Evolutionary conservation across 192 early-diverging fungal species (phyloP).

Genomic region (Backusella tuberculispora): DNA sequence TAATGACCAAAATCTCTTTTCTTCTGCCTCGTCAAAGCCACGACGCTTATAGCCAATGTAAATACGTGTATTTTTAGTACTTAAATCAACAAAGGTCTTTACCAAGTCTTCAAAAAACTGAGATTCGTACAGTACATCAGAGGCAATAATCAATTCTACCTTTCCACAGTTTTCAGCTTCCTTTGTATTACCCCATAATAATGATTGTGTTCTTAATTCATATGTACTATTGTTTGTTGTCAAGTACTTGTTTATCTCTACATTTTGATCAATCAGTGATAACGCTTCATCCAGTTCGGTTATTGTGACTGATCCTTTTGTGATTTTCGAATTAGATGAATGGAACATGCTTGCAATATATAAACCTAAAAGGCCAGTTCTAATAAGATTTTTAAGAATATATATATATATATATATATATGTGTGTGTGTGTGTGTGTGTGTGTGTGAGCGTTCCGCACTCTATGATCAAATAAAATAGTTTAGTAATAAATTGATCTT

Average conservation of each 20-base stretch:
- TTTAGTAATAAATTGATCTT: not conserved
- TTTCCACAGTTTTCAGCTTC: not conserved
- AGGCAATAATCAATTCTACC: conserved; percentile 51
- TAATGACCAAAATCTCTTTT: conserved; percentile 40
- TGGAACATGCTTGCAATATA: conserved; percentile 37
- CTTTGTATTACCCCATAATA: conserved; percentile 29
- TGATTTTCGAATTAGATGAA: not conserved
- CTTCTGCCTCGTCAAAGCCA: conserved; percentile 31
- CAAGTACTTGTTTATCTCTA: conserved; percentile 30
- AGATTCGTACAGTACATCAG: conserved; percentile 54
- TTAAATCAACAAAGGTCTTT: conserved; percentile 43
- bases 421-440: not conserved
- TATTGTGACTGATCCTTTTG: conserved; percentile 29
- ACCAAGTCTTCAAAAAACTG: conserved; percentile 37
- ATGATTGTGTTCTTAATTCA: conserved; percentile 9
- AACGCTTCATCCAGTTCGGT: conserved; percentile 52
- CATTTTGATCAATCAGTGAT: conserved; percentile 44
- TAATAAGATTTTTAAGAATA: not conserved
- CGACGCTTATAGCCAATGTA: conserved; percentile 54
- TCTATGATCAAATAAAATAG: not conserved
- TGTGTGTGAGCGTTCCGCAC: not conserved
- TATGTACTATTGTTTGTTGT: not conserved
- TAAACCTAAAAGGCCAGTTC: conserved; percentile 51
- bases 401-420: not conserved
- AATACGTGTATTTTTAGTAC: conserved; percentile 35